Evolutionary conservation across 2,329 filamentous ascomycete species (phyloP).

Genomic region (Chrysoporthe austroafricana): DNA sequence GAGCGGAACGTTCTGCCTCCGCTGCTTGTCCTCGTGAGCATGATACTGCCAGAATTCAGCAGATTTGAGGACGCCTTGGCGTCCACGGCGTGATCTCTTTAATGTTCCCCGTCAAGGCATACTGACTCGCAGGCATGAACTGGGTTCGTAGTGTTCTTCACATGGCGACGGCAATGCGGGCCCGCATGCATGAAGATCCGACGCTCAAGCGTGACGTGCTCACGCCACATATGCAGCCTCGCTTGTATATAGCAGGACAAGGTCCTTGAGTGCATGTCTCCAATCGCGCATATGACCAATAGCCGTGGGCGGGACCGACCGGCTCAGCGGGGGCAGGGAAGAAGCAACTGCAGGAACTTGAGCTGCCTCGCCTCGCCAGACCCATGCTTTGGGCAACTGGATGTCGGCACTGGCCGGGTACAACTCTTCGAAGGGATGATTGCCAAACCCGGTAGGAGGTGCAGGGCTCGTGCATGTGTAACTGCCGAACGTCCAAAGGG

Average conservation of each 20-base stretch:
- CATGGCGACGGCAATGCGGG: not conserved
- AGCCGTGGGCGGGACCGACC: not conserved
- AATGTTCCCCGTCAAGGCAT: not conserved
- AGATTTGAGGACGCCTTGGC: not conserved
- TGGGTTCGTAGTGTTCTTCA: not conserved
- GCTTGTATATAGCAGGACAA: not conserved
- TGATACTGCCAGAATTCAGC: not conserved
- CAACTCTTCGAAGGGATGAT: not conserved
- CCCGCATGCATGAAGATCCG: not conserved
- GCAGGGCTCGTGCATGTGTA: not conserved
- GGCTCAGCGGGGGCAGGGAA: not conserved
- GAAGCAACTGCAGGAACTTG: not conserved
- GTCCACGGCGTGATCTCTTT: not conserved
- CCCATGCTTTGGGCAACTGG: not conserved
- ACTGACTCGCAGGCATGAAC: not conserved
- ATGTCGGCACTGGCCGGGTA: not conserved
- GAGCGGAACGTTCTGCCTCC: not conserved
- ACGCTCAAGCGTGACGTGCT: not conserved
- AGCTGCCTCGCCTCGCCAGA: not conserved
- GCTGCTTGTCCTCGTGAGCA: not conserved
- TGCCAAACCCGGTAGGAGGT: not conserved
- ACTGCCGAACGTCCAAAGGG: not conserved
- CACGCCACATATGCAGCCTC: not conserved
- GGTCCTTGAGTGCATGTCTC: not conserved
- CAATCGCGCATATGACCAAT: not conserved